phyloP scores from a whole-genome alignment of 495 filamentous ascomycete species.

The Penicillium cosmopolitanum region DNA sequence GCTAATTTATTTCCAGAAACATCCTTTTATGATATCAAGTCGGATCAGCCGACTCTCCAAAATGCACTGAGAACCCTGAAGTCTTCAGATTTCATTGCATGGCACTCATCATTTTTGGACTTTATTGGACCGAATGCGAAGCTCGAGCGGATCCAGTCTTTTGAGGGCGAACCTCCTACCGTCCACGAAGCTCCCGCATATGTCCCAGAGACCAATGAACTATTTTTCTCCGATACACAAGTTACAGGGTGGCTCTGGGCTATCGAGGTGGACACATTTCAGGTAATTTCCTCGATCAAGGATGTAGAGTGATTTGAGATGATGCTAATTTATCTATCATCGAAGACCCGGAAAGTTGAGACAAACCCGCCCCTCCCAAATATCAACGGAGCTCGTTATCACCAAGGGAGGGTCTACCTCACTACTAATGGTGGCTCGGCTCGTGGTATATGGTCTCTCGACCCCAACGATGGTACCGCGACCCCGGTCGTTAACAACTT shows the following conservation, averaged over 20 bases:
- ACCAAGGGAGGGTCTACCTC: conserved; percentile 12
- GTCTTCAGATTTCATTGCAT: conserved; percentile 16
- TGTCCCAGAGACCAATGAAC: conserved; percentile 18
- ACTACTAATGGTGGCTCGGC: conserved; percentile 18
- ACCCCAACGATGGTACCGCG: conserved; percentile 13
- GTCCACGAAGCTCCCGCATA: conserved; percentile 21
- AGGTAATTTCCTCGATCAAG: conserved; percentile 1
- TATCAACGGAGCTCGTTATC: conserved; percentile 20
- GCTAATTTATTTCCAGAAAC: conserved; percentile 10
- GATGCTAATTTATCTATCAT: neutral
- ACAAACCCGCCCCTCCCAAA: conserved; percentile 12
- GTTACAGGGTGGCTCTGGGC: conserved; percentile 19
- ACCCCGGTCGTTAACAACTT: conserved; percentile 16
- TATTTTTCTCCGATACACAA: conserved; percentile 16
- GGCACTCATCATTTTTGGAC: conserved; percentile 16
- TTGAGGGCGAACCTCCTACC: conserved; percentile 12
- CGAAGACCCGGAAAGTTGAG: conserved; percentile 14
- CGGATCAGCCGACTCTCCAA: conserved; percentile 7
- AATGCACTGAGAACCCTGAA: conserved; percentile 3
- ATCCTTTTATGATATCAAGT: conserved; percentile 18
- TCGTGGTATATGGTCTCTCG: conserved; percentile 12
- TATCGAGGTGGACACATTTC: conserved; percentile 14
- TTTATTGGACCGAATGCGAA: conserved; percentile 14
- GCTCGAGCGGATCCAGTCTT: conserved; percentile 19
- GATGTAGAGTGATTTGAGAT: neutral